Evolutionary conservation across 805 yeast species (phyloP).

Genomic region (Candida succiphila): DNA sequence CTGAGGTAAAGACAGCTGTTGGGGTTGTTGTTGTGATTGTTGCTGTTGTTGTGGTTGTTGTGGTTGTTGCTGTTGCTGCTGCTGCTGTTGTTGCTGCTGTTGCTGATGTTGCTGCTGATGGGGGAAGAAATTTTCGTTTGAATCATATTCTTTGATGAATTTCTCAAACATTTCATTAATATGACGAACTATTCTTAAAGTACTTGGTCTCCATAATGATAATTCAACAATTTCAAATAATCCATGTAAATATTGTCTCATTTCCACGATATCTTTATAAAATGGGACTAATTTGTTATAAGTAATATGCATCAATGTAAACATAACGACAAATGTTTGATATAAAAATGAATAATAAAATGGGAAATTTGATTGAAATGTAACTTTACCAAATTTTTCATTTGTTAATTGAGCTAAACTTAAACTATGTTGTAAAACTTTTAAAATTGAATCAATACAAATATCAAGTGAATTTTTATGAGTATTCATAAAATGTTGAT

Average conservation of each 20-base stretch:
- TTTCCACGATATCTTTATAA: constrained; percentile 14
- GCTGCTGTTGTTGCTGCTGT: background rate
- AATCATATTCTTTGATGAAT: constrained; percentile 14
- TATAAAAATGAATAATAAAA: constrained; percentile 38
- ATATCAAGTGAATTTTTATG: constrained; percentile 25
- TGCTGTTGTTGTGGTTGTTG: background rate
- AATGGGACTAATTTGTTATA: constrained; percentile 19
- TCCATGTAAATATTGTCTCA: constrained; percentile 19
- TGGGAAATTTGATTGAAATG: constrained; percentile 31
- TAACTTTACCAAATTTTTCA: constrained; percentile 18
- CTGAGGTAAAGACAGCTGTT: background rate
- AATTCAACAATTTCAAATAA: constrained; percentile 18
- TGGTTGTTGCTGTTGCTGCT: constrained; percentile 1
- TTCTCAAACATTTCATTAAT: constrained; percentile 23
- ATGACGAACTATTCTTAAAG: constrained; percentile 19
- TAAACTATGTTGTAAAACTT: constrained; percentile 26
- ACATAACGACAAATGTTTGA: constrained; percentile 42
- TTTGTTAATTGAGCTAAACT: constrained; percentile 24
- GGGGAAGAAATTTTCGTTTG: background rate
- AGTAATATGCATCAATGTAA: constrained; percentile 36
- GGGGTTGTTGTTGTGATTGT: background rate
- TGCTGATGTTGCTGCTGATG: constrained; percentile 1
- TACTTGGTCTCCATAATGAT: constrained; percentile 19
- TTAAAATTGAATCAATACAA: constrained; percentile 26
- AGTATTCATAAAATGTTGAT: constrained; percentile 38